Conservation (phyloP, 371 early-diverging fungal genomes). For the Mucor lusitanicus region DNA sequence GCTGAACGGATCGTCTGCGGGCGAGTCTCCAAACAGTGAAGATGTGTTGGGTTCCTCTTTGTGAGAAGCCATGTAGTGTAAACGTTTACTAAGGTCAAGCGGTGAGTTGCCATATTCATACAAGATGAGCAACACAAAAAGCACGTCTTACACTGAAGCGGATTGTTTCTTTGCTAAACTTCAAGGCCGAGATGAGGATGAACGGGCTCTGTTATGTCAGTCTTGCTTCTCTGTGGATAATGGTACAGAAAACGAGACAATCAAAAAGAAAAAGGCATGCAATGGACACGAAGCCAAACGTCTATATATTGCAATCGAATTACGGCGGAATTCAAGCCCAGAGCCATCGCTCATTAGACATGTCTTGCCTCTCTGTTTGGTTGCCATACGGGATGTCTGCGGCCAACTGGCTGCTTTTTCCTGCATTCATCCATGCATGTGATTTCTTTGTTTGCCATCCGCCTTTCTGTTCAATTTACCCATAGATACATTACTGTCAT, state of each 20-base stretch:
- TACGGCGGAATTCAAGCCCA: neutral
- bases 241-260: neutral
- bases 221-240: too few species aligned
- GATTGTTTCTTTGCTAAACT: neutral
- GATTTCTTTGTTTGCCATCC: neutral
- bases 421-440: neutral
- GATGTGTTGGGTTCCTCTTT: slow-evolving; percentile 22
- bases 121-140: neutral
- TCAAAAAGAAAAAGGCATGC: neutral
- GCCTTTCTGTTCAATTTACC: neutral
- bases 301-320: neutral
- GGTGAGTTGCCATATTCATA: neutral
- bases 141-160: neutral
- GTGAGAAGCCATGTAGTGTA: slow-evolving; percentile 14
- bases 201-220: too few species aligned
- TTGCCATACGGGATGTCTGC: neutral
- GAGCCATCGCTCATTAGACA: neutral
- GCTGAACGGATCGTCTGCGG: slow-evolving; percentile 17
- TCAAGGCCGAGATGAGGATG: neutral
- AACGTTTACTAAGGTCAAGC: neutral
- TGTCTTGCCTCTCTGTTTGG: neutral
- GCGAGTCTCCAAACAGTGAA: slow-evolving; percentile 14
- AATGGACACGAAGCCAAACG: neutral
- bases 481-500: neutral
- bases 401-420: neutral